These are phyloP conservation scores for Trypanosoma platydactyli DNA, from an alignment of 208 protist species.

Conservation along the genomic window DNA sequence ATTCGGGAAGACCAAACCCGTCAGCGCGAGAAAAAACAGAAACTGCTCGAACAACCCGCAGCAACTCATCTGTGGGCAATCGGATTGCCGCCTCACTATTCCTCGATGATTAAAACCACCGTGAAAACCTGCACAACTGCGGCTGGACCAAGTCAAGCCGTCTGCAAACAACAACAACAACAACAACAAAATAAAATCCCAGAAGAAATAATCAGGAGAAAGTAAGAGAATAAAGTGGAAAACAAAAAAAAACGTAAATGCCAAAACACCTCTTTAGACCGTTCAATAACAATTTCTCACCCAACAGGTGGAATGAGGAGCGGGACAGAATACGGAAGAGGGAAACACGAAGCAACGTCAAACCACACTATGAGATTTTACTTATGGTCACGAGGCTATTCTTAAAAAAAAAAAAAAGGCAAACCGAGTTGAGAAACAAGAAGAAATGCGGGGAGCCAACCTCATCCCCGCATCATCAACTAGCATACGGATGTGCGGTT, in stretches of 20 bases:
- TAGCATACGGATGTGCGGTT: slow-evolving; percentile 3
- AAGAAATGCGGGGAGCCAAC: too few species aligned
- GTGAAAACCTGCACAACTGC: too few species aligned
- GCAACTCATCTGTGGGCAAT: neutral
- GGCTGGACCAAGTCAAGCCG: too few species aligned
- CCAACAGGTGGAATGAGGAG: too few species aligned
- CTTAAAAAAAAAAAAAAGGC: too few species aligned
- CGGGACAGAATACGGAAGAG: too few species aligned
- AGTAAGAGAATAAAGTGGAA: slow-evolving; percentile 6
- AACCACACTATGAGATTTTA: too few species aligned
- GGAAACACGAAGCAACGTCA: too few species aligned
- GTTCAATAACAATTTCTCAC: neutral
- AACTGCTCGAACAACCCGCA: neutral
- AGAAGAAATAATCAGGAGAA: slow-evolving; percentile 8
- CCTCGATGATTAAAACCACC: too few species aligned
- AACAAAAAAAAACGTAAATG: slow-evolving; percentile 5
- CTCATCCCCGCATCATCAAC: slow-evolving; percentile 1
- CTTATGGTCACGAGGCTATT: too few species aligned
- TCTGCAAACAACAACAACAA: neutral
- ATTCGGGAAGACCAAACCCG: neutral
- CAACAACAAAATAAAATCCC: neutral
- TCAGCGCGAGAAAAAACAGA: slow-evolving; percentile 9
- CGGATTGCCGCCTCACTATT: too few species aligned
- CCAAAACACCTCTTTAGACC: neutral
- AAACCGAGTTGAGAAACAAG: too few species aligned